phyloP scores from a whole-genome alignment of 805 yeast genomes.

The Wickerhamomyces queroliae region DNA sequence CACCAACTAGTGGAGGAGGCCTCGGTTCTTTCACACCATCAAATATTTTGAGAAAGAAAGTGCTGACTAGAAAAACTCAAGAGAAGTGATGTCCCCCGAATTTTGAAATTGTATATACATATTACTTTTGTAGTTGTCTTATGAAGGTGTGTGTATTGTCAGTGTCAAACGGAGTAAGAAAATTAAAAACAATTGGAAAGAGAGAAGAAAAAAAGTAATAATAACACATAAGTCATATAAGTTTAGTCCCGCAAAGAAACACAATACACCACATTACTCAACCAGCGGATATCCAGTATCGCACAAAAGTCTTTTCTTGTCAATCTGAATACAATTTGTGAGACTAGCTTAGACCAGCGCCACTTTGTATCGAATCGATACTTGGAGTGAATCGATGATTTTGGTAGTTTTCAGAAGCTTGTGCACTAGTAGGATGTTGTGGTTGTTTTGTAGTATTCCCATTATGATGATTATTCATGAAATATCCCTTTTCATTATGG shows the following conservation, averaged over 20 bases:
- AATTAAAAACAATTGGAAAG: too few species aligned
- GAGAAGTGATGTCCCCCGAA: too few species aligned
- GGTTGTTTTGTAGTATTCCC: background rate
- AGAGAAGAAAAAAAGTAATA: too few species aligned
- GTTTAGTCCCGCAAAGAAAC: too few species aligned
- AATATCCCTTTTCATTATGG: slow-evolving; percentile 3
- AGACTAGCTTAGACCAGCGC: background rate
- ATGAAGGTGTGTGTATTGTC: too few species aligned
- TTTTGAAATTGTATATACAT: background rate
- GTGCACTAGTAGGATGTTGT: background rate
- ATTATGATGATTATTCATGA: background rate
- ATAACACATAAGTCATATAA: too few species aligned
- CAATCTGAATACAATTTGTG: background rate
- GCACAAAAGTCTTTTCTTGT: too few species aligned
- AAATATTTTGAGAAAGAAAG: slow-evolving; percentile 2
- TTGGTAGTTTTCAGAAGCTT: background rate
- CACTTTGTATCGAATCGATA: slow-evolving; percentile 2
- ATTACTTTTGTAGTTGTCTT: too few species aligned
- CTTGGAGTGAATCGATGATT: slow-evolving; percentile 2
- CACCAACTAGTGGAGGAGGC: slow-evolving; percentile 3
- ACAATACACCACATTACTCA: too few species aligned
- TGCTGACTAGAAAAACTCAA: slow-evolving; percentile 1
- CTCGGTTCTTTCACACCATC: background rate
- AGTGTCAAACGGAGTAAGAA: too few species aligned
- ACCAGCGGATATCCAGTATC: too few species aligned